Evolutionary conservation across 176 grass and related monocot species (phyloP), one percentile per base, ranked within the genome.

Genomic region (Bonia amplexicaulis): DNA sequence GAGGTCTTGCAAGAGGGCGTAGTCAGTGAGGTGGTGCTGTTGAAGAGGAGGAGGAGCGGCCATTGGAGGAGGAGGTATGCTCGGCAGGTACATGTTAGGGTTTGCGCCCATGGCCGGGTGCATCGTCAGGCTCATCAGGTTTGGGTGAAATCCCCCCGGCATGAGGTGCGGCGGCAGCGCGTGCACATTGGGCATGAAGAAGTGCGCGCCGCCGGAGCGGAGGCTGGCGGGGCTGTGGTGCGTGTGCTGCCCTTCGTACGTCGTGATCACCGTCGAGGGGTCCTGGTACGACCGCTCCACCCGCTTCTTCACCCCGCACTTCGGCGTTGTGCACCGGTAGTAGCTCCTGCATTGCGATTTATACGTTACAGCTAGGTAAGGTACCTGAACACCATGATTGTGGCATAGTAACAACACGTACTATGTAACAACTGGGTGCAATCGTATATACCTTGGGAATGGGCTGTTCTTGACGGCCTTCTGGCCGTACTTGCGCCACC

Each of bases 381-480:
- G n/a, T 44, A 58, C 49, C 78, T 57, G 72, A 10, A 57, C 16
- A 42, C 49, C 7, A n/a, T 15, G 16, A 61, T n/a, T 51, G 25
- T 53, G 1, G 54, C 26, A 64, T 7, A 60, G 5, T 58, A 2
- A 6, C 7, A 2, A 6, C 7, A 19, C 40, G 11, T 59, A 52
- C 10, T 10, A 16, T 31, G 71, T 29, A 51, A 10, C 71, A 52
- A 31, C 71, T 73, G 71, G 71, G 60, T 70, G 63, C 40, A 44
- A 53, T 16, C 16, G 79, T 27, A 66, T 19, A 27, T 67, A 97
- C 94, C 94, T 97, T 89, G 94, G 94, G 85, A 90, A 99, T 49
- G 92, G 88, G 82, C 97, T 99, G 84, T 99, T 99, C 88, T 99
- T 99, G 82, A 99, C 97, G 4, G 97, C 97, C 78, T 99, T 99